These are phyloP conservation scores for Cucurbita argyrosperma DNA, from an alignment of 306 rosid genomes.

Conservation along the genomic window DNA sequence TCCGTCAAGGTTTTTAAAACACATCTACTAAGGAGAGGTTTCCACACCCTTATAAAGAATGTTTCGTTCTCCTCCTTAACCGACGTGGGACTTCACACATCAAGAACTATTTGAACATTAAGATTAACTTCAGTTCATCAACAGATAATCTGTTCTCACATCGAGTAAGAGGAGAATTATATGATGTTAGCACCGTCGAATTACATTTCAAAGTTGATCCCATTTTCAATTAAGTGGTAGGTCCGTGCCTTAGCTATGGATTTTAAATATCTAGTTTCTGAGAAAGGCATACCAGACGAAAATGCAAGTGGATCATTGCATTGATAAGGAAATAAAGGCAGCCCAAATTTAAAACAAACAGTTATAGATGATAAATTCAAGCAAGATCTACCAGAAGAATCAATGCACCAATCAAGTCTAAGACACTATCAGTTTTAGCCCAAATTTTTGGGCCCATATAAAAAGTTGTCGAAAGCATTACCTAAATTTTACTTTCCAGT, in stretches of 20 bases:
- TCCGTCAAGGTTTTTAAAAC: too few relatives aligned
- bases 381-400: neutral
- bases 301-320: neutral
- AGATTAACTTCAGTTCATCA: too few relatives aligned
- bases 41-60: too few relatives aligned
- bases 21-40: too few relatives aligned
- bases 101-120: too few relatives aligned
- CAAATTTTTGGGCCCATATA: neutral
- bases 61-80: too few relatives aligned
- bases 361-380: neutral
- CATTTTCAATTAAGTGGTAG: neutral
- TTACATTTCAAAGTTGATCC: too few relatives aligned
- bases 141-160: too few relatives aligned
- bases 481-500: conserved; percentile 43
- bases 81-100: too few relatives aligned
- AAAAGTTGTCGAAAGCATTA: neutral
- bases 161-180: neutral
- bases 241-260: neutral
- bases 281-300: neutral
- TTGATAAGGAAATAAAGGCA: neutral
- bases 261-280: neutral
- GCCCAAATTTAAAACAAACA: neutral
- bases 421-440: neutral
- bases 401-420: neutral
- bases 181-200: neutral